Evolutionary conservation across 768 basidiomycete genomes (phyloP).

Genomic region (Rhizopogon sp.): DNA sequence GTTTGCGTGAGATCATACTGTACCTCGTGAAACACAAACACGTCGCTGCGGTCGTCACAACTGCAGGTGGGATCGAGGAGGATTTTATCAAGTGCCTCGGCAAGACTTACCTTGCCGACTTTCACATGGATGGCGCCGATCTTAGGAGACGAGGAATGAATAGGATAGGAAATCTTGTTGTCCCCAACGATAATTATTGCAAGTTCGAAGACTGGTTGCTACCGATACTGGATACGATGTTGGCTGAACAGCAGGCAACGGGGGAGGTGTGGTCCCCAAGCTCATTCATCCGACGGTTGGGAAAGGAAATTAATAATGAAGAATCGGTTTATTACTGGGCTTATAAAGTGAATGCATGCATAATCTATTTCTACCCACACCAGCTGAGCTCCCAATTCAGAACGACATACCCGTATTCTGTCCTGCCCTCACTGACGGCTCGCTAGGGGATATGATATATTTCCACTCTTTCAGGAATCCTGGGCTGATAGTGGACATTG

Average conservation of each 20-base stretch:
- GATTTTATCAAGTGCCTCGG: slow-evolving; percentile 99
- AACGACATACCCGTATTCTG: slow-evolving; percentile 99
- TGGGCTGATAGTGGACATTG: slow-evolving; percentile 87
- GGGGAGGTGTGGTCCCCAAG: slow-evolving; percentile 89
- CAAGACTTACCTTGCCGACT: slow-evolving; percentile 93
- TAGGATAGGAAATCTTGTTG: slow-evolving; percentile 91
- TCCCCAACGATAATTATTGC: slow-evolving; percentile 99
- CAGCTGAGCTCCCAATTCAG: slow-evolving; percentile 41
- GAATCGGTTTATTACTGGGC: slow-evolving; percentile 99
- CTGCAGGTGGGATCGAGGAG: slow-evolving; percentile 97
- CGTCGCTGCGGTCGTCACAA: slow-evolving; percentile 87
- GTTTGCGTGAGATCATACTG: slow-evolving; percentile 86
- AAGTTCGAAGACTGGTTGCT: slow-evolving; percentile 99
- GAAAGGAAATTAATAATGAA: slow-evolving; percentile 96
- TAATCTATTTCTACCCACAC: slow-evolving; percentile 8
- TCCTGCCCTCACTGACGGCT: slow-evolving; percentile 96
- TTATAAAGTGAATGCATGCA: slow-evolving; percentile 73
- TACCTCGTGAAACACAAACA: slow-evolving; percentile 93
- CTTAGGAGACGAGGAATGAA: slow-evolving; percentile 91
- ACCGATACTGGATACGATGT: slow-evolving; percentile 87
- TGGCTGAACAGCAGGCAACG: slow-evolving; percentile 74
- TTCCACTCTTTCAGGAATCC: slow-evolving; percentile 93
- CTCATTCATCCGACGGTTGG: slow-evolving; percentile 85
- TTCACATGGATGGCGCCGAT: slow-evolving; percentile 85
- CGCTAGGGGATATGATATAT: slow-evolving; percentile 98